These are phyloP conservation scores for Garcia nutans DNA, from an alignment of 345 rosid genomes.

Conservation along the genomic window DNA sequence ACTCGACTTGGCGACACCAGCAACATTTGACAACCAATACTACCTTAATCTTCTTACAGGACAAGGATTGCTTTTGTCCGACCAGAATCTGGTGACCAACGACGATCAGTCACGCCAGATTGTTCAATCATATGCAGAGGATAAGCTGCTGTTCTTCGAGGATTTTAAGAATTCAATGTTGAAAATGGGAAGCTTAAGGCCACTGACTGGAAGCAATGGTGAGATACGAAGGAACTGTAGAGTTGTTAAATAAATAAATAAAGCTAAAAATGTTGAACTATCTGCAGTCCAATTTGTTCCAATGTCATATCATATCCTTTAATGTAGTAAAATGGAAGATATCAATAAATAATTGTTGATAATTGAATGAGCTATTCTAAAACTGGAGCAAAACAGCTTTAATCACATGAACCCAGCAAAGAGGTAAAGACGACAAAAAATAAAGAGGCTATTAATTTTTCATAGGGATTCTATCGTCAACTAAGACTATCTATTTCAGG, in stretches of 20 bases:
- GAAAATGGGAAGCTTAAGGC: constrained; percentile 55
- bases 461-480: too few relatives aligned
- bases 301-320: not conserved
- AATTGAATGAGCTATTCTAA: not conserved
- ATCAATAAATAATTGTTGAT: not conserved
- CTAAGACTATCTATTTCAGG: not conserved
- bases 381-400: not conserved
- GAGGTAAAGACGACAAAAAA: too few relatives aligned
- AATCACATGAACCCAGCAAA: not conserved
- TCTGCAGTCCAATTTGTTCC: not conserved
- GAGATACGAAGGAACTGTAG: constrained; percentile 57
- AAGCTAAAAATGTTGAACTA: not conserved
- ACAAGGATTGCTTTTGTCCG: constrained; percentile 76
- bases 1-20: constrained; percentile 69
- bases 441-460: too few relatives aligned
- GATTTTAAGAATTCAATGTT: constrained; percentile 67
- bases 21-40: constrained; percentile 85
- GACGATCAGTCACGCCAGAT: constrained; percentile 47
- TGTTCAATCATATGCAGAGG: constrained; percentile 52
- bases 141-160: constrained; percentile 51
- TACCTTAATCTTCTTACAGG: constrained; percentile 68
- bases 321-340: not conserved
- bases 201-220: constrained; percentile 30
- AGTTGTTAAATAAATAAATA: constrained; percentile 32
- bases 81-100: constrained; percentile 57